These are phyloP conservation scores for Phaeodactylum tricornutum DNA, from an alignment of 108 stramenopile genomes.

Conservation along the genomic window DNA sequence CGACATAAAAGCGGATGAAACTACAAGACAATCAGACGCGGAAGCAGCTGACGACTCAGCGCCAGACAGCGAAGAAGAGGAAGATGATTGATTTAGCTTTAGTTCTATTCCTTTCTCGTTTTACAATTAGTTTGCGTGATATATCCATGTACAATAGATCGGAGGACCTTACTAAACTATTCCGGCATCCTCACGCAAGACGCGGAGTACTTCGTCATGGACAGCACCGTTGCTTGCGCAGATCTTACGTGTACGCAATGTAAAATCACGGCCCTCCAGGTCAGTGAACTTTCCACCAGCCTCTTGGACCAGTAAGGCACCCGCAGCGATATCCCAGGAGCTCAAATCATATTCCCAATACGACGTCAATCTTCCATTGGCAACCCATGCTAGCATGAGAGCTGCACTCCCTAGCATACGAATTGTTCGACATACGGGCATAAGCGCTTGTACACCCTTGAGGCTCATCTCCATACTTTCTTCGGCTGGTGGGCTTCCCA, in stretches of 20 bases:
- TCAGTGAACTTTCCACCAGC: conserved; percentile 65
- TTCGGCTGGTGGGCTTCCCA: conserved; percentile 64
- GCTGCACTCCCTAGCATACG: conserved; percentile 79
- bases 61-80: conserved; percentile 1
- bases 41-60: too few relatives aligned
- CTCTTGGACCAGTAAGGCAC: conserved; percentile 60
- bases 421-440: conserved; percentile 62
- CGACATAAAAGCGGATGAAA: too few relatives aligned
- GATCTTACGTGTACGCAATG: conserved; percentile 58
- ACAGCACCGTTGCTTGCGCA: conserved; percentile 57
- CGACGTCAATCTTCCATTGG: conserved; percentile 58
- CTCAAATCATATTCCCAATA: conserved; percentile 79
- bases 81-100: conserved; percentile 5
- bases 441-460: conserved; percentile 45
- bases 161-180: conserved; percentile 8
- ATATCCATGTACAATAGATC: not conserved
- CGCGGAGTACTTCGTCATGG: conserved; percentile 46
- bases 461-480: conserved; percentile 59
- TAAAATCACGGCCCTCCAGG: conserved; percentile 42
- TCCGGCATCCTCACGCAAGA: conserved; percentile 44
- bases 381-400: conserved; percentile 76
- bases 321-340: conserved; percentile 75
- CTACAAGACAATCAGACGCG: too few relatives aligned
- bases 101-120: too few relatives aligned
- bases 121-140: too few relatives aligned